Conservation (phyloP, 2,329 filamentous ascomycete genomes). For the Mycosphaerella sp. region DNA sequence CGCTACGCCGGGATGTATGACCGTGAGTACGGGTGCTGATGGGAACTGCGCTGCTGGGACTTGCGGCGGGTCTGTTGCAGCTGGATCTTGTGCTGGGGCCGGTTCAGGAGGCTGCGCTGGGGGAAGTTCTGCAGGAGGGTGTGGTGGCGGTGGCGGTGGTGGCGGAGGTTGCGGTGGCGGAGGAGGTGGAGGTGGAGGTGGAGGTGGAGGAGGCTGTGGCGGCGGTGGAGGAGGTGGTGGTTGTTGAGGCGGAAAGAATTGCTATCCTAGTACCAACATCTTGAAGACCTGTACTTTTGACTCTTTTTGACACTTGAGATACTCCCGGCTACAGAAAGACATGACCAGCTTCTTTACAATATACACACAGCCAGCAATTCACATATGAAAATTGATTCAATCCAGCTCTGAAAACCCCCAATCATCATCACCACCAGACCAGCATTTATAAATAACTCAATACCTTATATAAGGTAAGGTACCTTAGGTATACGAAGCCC, state of each 20-base stretch:
- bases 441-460: too few relatives aligned
- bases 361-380: too few relatives aligned
- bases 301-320: too few relatives aligned
- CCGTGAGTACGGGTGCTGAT: conserved; percentile 33
- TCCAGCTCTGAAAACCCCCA: too few relatives aligned
- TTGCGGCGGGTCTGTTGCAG: conserved; percentile 33
- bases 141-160: conserved; percentile 9
- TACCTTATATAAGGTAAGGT: too few relatives aligned
- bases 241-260: neutral
- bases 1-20: conserved; percentile 43
- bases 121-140: too few relatives aligned
- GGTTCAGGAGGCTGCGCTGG: conserved; percentile 18
- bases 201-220: neutral
- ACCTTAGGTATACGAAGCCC: too few relatives aligned
- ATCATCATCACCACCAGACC: too few relatives aligned
- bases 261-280: neutral
- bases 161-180: conserved; percentile 2
- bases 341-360: too few relatives aligned
- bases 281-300: too few relatives aligned
- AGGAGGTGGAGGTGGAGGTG: neutral
- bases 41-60: conserved; percentile 49
- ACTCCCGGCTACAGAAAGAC: too few relatives aligned
- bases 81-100: conserved; percentile 37
- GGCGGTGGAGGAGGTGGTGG: neutral
- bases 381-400: too few relatives aligned